Percentiles rank a stretch among this genome's conserved stretches.
These are phyloP conservation scores for Fagopyrum tataricum DNA, from an alignment of 148 eudicot species.

Conservation along the genomic window DNA sequence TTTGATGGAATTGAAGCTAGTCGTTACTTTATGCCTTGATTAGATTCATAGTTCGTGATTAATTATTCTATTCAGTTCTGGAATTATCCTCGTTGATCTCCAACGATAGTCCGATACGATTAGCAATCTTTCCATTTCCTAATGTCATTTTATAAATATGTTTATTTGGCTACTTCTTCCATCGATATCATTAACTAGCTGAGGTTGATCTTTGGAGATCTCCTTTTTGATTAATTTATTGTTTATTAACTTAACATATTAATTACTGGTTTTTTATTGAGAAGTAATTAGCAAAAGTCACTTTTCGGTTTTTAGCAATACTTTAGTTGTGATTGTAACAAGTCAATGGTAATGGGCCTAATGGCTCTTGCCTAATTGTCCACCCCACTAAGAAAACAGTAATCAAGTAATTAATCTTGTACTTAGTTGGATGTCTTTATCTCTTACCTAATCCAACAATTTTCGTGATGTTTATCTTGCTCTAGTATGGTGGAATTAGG, in stretches of 20 bases:
- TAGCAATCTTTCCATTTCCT: too few relatives aligned
- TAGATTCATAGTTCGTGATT: neutral
- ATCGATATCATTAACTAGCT: neutral
- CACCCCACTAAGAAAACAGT: neutral
- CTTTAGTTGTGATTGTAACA: neutral
- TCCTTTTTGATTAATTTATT: neutral
- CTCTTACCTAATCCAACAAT: neutral
- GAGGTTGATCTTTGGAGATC: conserved; percentile 4
- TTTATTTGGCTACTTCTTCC: neutral
- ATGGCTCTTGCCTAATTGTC: neutral
- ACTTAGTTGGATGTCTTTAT: neutral
- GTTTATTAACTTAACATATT: neutral
- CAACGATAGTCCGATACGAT: neutral
- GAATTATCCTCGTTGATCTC: neutral
- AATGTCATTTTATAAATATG: too few relatives aligned
- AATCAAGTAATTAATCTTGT: neutral
- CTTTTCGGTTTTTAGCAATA: neutral
- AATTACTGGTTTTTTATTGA: neutral
- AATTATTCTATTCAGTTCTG: too few relatives aligned
- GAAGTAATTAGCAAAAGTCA: neutral
- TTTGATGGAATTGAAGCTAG: neutral
- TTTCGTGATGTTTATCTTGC: neutral
- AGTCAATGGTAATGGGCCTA: neutral
- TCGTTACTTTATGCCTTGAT: neutral
- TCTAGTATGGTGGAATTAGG: neutral